phyloP scores from a whole-genome alignment of 768 basidiomycete genomes.

The Crassisporium funariophilum region DNA sequence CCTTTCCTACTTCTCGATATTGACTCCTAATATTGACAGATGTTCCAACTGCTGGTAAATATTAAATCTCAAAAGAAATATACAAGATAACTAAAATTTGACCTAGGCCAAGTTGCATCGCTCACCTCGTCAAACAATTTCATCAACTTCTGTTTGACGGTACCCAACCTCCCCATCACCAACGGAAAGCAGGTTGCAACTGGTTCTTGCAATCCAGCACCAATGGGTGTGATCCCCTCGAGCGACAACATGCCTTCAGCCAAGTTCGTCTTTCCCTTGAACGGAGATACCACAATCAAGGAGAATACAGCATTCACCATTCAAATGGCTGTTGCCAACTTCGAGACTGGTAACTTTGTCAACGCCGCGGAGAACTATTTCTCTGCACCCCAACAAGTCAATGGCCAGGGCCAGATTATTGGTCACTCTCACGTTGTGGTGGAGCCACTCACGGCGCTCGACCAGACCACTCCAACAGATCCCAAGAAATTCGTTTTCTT shows the following conservation, averaged over 20 bases:
- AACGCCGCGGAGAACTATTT: slow-evolving; percentile 57
- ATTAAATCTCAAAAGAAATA: slow-evolving; percentile 42
- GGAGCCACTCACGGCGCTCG: slow-evolving; percentile 47
- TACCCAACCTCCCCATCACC: slow-evolving; percentile 51
- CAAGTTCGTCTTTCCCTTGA: slow-evolving; percentile 51
- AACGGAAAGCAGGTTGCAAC: slow-evolving; percentile 54
- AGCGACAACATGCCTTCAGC: slow-evolving; percentile 48
- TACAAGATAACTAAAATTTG: slow-evolving; percentile 48
- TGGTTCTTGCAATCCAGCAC: slow-evolving; percentile 63
- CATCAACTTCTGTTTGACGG: slow-evolving; percentile 58
- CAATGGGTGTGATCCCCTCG: slow-evolving; percentile 58
- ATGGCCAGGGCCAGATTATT: slow-evolving; percentile 51
- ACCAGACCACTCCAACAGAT: slow-evolving; percentile 48
- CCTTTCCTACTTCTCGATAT: background rate
- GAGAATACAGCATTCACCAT: slow-evolving; percentile 55
- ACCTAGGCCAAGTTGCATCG: slow-evolving; percentile 52
- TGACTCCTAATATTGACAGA: slow-evolving; percentile 6
- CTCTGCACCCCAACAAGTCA: slow-evolving; percentile 57
- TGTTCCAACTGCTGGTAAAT: slow-evolving; percentile 38
- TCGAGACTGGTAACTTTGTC: slow-evolving; percentile 57
- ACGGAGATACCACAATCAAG: slow-evolving; percentile 46
- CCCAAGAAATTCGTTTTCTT: slow-evolving; percentile 60
- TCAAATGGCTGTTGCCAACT: slow-evolving; percentile 44
- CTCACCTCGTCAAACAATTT: slow-evolving; percentile 64
- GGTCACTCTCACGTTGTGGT: slow-evolving; percentile 66